A percentile compares a stretch with the other conserved stretches of the same genome.
These are phyloP conservation scores for Canavalia gladiata DNA, from an alignment of 306 rosid species.

Conservation along the genomic window DNA sequence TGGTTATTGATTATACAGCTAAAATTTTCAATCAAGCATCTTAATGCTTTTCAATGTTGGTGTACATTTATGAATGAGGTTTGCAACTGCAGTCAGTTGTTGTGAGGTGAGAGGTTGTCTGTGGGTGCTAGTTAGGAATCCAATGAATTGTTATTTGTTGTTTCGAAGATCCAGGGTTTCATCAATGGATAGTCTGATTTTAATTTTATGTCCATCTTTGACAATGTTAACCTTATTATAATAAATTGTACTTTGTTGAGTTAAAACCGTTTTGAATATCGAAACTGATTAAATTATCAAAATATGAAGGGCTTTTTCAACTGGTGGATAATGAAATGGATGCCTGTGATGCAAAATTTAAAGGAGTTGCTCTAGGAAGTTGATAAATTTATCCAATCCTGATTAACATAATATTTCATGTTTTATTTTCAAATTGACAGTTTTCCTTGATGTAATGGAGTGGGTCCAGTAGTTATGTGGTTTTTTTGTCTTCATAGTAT, in stretches of 20 bases:
- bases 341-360: neutral
- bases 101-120: neutral
- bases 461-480: neutral
- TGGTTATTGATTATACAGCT: neutral
- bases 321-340: slow-evolving; percentile 11
- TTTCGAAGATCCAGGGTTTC: neutral
- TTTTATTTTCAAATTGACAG: too few relatives aligned
- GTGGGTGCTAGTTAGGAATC: neutral
- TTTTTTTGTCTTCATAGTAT: slow-evolving; percentile 12
- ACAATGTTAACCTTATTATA: too few relatives aligned
- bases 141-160: neutral
- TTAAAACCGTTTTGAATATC: slow-evolving; percentile 1
- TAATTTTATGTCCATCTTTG: too few relatives aligned
- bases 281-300: neutral
- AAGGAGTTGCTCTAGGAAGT: neutral
- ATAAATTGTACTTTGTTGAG: neutral
- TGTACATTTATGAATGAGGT: neutral
- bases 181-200: neutral
- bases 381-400: neutral
- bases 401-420: too few relatives aligned
- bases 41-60: neutral
- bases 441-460: neutral
- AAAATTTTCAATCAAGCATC: neutral
- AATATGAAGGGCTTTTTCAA: neutral
- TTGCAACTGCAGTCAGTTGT: neutral